Conservation (phyloP, 1,139 yeast genomes). For the Debaryomyces sp. region DNA sequence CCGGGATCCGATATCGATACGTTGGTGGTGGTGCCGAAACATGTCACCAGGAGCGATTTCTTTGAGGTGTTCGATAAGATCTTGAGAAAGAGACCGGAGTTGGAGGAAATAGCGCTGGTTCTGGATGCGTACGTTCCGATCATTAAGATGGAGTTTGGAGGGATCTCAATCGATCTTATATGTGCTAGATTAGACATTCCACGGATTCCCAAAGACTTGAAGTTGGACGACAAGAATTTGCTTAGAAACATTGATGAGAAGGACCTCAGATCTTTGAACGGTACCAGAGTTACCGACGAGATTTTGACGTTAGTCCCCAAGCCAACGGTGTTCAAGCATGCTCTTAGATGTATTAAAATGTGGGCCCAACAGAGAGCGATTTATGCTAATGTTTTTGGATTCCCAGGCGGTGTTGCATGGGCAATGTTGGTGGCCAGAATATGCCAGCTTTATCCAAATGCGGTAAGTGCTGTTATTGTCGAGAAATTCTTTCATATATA, state of each 20-base stretch:
- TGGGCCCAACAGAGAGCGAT: conserved; percentile 98
- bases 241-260: conserved; percentile 86
- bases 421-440: conserved; percentile 98
- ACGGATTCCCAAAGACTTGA: conserved; percentile 72
- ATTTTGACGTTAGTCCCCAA: conserved; percentile 87
- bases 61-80: conserved; percentile 75
- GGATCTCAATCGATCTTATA: conserved; percentile 88
- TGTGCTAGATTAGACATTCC: conserved; percentile 83
- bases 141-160: conserved; percentile 82
- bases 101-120: conserved; percentile 88
- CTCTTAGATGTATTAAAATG: conserved; percentile 85
- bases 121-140: conserved; percentile 98
- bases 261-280: conserved; percentile 86
- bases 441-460: conserved; percentile 95
- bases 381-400: conserved; percentile 92
- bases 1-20: conserved; percentile 99
- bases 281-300: conserved; percentile 97
- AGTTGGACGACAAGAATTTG: conserved; percentile 81
- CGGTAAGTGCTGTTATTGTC: conserved; percentile 88
- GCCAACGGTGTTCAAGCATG: conserved; percentile 89
- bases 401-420: conserved; percentile 99
- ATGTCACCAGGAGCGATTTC: conserved; percentile 88
- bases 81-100: conserved; percentile 68
- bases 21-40: conserved; percentile 92
- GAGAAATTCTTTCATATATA: conserved; percentile 86